Conservation (phyloP, 2,329 filamentous ascomycete genomes). For the Penicillium fuscoglaucum region DNA sequence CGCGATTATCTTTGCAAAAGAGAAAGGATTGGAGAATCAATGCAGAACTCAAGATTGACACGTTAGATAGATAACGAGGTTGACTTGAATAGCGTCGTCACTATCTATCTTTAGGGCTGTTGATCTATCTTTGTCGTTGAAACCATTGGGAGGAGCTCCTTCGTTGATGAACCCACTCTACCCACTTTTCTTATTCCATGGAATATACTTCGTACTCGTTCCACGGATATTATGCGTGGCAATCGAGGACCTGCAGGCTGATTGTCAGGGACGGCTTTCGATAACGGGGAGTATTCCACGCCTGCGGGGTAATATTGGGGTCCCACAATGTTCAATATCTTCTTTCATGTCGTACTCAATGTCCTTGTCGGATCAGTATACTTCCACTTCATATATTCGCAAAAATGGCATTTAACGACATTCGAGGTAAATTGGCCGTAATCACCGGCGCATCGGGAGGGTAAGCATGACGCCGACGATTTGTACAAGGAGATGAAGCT, state of each 20-base stretch:
- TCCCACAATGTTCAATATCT: neutral
- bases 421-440: conserved; percentile 57
- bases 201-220: neutral
- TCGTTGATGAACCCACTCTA: neutral
- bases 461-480: conserved; percentile 37
- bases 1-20: neutral
- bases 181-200: neutral
- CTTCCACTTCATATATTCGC: neutral
- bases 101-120: neutral
- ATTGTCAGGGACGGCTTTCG: neutral
- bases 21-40: neutral
- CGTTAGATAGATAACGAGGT: neutral
- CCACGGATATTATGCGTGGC: neutral
- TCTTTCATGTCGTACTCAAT: neutral
- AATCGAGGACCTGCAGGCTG: neutral
- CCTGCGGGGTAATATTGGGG: neutral
- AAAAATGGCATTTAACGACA: conserved; percentile 41
- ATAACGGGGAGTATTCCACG: neutral
- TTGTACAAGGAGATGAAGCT: neutral
- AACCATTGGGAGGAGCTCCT: conserved; percentile 2
- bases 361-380: neutral
- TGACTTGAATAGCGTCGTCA: neutral
- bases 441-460: conserved; percentile 64
- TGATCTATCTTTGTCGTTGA: neutral
- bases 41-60: neutral